These are phyloP conservation scores for Prunus davidiana DNA, from an alignment of 306 rosid species.

Conservation along the genomic window DNA sequence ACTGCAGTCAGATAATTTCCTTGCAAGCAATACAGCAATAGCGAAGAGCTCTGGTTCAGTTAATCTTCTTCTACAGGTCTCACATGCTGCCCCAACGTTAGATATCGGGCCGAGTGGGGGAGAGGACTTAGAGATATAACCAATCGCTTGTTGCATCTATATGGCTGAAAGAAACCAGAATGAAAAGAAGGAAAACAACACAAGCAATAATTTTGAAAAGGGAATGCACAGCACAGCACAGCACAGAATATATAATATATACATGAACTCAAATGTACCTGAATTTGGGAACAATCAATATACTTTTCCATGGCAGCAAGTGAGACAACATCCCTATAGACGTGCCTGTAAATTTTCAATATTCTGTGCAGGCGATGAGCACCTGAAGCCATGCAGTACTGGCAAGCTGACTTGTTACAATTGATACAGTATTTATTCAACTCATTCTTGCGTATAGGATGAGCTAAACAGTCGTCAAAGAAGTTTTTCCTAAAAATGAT, in stretches of 20 bases:
- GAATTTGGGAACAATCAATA: slow-evolving; percentile 47
- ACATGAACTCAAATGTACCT: slow-evolving; percentile 27
- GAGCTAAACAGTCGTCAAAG: slow-evolving; percentile 25
- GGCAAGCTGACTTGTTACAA: slow-evolving; percentile 40
- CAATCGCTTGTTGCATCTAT: slow-evolving; percentile 35
- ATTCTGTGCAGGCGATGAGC: slow-evolving; percentile 38
- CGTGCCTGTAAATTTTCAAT: slow-evolving; percentile 37
- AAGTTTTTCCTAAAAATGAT: slow-evolving; percentile 26
- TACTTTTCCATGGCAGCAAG: slow-evolving; percentile 33
- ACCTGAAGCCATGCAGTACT: slow-evolving; percentile 30
- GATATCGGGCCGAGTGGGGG: slow-evolving; percentile 17
- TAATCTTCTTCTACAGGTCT: slow-evolving; percentile 33
- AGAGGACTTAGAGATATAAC: slow-evolving; percentile 46
- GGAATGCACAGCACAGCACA: not conserved
- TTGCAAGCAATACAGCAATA: slow-evolving; percentile 51
- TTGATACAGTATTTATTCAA: slow-evolving; percentile 41
- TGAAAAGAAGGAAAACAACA: not conserved
- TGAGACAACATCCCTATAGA: slow-evolving; percentile 44
- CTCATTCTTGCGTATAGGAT: slow-evolving; percentile 27
- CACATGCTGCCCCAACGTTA: slow-evolving; percentile 24
- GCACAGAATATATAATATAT: not conserved
- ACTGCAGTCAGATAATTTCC: slow-evolving; percentile 15
- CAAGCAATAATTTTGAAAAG: not conserved
- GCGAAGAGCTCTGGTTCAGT: slow-evolving; percentile 23
- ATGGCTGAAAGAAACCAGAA: slow-evolving; percentile 30